A percentile compares a stretch with the other conserved stretches of the same genome.
Evolutionary conservation across 2,329 filamentous ascomycete genomes (phyloP).

Genomic region (Trichoderma simmonsii): DNA sequence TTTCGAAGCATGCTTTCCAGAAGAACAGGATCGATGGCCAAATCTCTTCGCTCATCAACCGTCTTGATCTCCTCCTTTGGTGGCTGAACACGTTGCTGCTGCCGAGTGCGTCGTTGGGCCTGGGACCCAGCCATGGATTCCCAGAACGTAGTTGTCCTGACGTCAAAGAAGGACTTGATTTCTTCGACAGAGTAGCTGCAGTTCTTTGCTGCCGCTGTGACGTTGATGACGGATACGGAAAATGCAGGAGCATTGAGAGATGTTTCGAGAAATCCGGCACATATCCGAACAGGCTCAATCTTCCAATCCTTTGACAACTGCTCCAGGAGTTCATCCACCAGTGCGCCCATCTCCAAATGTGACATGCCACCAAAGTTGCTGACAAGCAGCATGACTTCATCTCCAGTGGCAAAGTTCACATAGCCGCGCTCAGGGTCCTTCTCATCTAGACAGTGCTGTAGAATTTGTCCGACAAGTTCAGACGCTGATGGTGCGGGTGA

Average conservation of each 20-base stretch:
- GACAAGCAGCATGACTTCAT: conserved; percentile 52
- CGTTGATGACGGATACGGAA: conserved; percentile 63
- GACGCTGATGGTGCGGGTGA: conserved; percentile 48
- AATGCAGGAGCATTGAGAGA: conserved; percentile 71
- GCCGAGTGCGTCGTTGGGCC: conserved; percentile 33
- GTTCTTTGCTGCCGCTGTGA: conserved; percentile 45
- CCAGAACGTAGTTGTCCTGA: conserved; percentile 56
- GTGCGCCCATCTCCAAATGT: conserved; percentile 53
- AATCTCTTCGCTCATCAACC: conserved; percentile 41
- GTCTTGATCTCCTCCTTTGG: conserved; percentile 34
- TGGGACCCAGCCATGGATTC: conserved; percentile 51
- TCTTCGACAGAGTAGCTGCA: conserved; percentile 48
- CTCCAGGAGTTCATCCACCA: conserved; percentile 51
- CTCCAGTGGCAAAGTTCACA: conserved; percentile 44
- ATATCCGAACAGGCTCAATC: conserved; percentile 52
- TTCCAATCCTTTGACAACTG: conserved; percentile 48
- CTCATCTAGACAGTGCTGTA: conserved; percentile 59
- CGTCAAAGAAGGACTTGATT: conserved; percentile 63
- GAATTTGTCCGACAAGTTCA: conserved; percentile 54
- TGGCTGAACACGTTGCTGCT: conserved; percentile 43
- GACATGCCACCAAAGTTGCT: conserved; percentile 61
- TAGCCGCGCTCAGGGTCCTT: conserved; percentile 49
- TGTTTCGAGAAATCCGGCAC: conserved; percentile 65
- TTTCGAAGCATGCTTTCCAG: conserved; percentile 55
- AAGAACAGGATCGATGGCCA: conserved; percentile 48